Evolutionary conservation across 2,329 filamentous ascomycete species (phyloP).

Genomic region (Claviceps sp.): DNA sequence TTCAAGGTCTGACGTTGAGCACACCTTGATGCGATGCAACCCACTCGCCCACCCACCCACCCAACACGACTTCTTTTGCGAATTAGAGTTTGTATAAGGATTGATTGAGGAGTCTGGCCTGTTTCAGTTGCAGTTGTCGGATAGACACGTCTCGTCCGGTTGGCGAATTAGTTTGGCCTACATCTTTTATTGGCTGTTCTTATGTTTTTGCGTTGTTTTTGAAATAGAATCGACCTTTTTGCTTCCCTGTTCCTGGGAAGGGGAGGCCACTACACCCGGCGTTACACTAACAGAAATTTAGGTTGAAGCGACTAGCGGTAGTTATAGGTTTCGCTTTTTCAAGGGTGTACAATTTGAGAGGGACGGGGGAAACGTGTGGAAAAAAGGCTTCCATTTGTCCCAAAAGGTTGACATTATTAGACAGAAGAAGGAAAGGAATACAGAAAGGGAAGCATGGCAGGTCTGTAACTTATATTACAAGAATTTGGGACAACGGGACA

Average conservation of each 20-base stretch:
- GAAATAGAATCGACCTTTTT: constrained; percentile 7
- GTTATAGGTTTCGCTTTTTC: too few relatives aligned
- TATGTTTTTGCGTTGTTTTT: background rate
- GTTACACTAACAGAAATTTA: background rate
- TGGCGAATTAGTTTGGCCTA: background rate
- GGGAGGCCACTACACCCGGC: background rate
- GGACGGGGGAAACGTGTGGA: too few relatives aligned
- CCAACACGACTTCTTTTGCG: too few relatives aligned
- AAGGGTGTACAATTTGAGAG: too few relatives aligned
- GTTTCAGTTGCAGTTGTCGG: background rate
- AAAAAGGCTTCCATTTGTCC: constrained; percentile 13
- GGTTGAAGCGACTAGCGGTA: too few relatives aligned
- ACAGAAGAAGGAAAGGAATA: constrained; percentile 20
- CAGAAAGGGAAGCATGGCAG: constrained; percentile 13
- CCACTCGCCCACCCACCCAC: too few relatives aligned
- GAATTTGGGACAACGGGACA: constrained; percentile 19
- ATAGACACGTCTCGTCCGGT: background rate
- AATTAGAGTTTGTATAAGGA: background rate
- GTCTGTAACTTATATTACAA: constrained; percentile 23
- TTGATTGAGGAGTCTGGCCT: background rate
- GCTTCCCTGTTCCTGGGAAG: background rate
- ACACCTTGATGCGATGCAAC: constrained; percentile 29
- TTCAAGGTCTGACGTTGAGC: constrained; percentile 62
- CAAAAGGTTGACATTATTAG: constrained; percentile 21
- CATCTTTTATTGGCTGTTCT: background rate